Evolutionary conservation across 2,329 filamentous ascomycete genomes (phyloP).

Genomic region (Apiospora koreana): DNA sequence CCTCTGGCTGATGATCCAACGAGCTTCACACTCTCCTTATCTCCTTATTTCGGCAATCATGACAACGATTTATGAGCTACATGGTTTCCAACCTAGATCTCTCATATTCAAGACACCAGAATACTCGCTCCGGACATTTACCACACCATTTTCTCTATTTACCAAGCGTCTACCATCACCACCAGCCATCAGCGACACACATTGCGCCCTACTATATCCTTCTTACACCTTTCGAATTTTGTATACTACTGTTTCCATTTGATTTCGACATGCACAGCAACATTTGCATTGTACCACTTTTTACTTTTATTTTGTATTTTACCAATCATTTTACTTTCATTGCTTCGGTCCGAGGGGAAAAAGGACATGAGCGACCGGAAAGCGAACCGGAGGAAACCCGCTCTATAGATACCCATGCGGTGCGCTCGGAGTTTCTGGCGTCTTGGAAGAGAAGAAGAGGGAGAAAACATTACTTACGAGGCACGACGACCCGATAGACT

Average conservation of each 20-base stretch:
- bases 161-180: neutral
- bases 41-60: neutral
- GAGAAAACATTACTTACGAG: neutral
- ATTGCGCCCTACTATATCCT: neutral
- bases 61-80: slow-evolving; percentile 10
- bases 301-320: neutral
- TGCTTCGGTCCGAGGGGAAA: neutral
- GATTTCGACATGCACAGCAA: slow-evolving; percentile 4
- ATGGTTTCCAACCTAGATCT: neutral
- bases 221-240: neutral
- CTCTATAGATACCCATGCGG: slow-evolving; percentile 11
- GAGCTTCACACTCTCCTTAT: neutral
- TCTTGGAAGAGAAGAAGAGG: neutral
- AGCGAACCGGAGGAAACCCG: neutral
- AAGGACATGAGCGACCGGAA: slow-evolving; percentile 6
- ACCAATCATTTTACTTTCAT: neutral
- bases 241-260: neutral
- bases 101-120: neutral
- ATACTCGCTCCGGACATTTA: neutral
- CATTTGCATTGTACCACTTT: neutral
- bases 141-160: neutral
- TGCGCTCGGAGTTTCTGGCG: slow-evolving; percentile 11
- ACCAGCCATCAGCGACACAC: neutral
- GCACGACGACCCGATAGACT: neutral
- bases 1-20: neutral